Base-by-base conservation (phyloP, 2,329 filamentous ascomycete species). In the Ceratocystis cubensis region DNA sequence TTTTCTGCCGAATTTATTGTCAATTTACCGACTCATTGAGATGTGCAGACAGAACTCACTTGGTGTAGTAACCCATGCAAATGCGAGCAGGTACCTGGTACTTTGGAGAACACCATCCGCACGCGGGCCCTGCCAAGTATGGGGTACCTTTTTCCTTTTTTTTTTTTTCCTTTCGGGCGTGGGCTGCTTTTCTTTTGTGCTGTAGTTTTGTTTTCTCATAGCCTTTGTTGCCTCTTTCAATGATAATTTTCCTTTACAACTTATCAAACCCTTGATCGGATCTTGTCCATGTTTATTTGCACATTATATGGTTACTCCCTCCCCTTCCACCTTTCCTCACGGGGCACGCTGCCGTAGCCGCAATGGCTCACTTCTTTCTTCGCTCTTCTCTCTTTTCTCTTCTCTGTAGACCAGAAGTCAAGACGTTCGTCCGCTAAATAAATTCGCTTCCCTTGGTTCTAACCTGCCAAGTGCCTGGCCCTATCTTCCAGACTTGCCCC, bases 41-140 rank as follows among this genome's bases (percentile, higher is more conserved):
- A 41, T 41, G 37, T 41, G 37, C 10, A 41, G 37, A 41, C 10
- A 41, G 37, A 41, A 41, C 37, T 41, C 2, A 41, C 37, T 13
- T 13, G 10, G 8, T 41, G 8, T 41, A 41, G 10, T 33, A 2
- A 7, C 20, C 20, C 20, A 53, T 13, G 20, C 3, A 53, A 25
- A 28, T 13, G 1, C 53, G 37, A 59, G 53, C 17, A 59, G 53
- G 53, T 59, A 59, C 53, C 53, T 25, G 53, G 53, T 59, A 59
- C 53, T 59, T 33, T 59, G 28, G 15, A 8, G 25, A 37, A 25
- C 53, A 33, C 22, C 5, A 6, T 10, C 53, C 53, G 28, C 53
- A 59, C 28, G 28, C 28, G n/a, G 28, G 28, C 53, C 53, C 53
- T 59, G 53, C 15, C 53, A 59, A 59, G 53, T 59, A 59, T 59